These are phyloP conservation scores for Sphaceloma murrayae DNA, from an alignment of 2,329 filamentous ascomycete genomes.

Conservation along the genomic window DNA sequence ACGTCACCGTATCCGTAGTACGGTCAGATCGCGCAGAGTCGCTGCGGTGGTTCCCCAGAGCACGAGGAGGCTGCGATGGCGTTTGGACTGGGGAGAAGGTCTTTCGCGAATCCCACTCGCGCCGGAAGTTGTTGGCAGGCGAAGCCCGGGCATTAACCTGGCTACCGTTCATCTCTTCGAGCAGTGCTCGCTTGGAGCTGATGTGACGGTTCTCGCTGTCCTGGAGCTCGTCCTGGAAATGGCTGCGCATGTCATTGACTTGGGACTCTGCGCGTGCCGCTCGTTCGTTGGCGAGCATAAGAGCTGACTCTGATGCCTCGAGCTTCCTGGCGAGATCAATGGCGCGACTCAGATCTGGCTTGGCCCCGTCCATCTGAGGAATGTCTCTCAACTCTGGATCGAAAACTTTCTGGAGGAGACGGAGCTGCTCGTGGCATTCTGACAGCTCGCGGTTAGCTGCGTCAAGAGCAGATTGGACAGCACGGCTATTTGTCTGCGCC, in stretches of 20 bases:
- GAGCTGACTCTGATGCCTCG: conserved; percentile 77
- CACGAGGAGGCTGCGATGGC: conserved; percentile 55
- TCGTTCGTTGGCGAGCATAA: conserved; percentile 73
- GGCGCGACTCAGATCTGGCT: conserved; percentile 56
- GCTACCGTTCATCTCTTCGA: conserved; percentile 82
- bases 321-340: conserved; percentile 77
- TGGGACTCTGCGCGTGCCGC: conserved; percentile 75
- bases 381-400: conserved; percentile 62
- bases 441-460: conserved; percentile 70
- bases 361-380: conserved; percentile 45
- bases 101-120: conserved; percentile 51
- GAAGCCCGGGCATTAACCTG: conserved; percentile 64
- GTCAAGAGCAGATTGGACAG: conserved; percentile 70
- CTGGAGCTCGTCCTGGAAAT: conserved; percentile 61
- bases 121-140: conserved; percentile 55
- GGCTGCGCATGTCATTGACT: conserved; percentile 64
- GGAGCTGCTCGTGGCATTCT: conserved; percentile 68
- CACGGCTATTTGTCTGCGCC: conserved; percentile 74
- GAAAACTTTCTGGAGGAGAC: conserved; percentile 75
- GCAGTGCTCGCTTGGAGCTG: conserved; percentile 59
- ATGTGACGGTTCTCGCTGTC: conserved; percentile 53
- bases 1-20: conserved; percentile 71
- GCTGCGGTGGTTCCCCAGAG: conserved; percentile 55
- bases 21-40: conserved; percentile 78
- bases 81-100: conserved; percentile 65